Base-by-base conservation (phyloP, 164 flowering plant species). In the Vitis cinerea region DNA sequence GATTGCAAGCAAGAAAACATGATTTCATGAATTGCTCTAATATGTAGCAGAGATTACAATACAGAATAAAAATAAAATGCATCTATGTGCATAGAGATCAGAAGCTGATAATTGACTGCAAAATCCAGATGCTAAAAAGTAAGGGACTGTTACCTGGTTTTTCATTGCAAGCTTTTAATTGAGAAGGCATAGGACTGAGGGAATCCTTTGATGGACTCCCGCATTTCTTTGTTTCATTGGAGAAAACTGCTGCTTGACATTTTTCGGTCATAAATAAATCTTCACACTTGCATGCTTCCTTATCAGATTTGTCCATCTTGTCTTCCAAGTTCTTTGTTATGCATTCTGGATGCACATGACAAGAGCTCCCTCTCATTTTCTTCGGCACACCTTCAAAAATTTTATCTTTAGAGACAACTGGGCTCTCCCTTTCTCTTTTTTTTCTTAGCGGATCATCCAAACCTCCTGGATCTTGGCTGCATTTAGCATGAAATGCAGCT, bases 351-450 rank as follows among this genome's bases (percentile, higher is more conserved):
- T 55, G 44, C 30, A 58, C 54, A 10, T 72, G 69, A 49, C 69
- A 64, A 57, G 68, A 63, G 65, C 56, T 65, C 31, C 71, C 71
- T 68, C 76, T 81, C 63, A 59, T 68, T 75, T 74, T 82, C 68
- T 79, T 77, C 9, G 69, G 69, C 54, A 71, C 69, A 52, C 69
- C 71, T 66, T 74, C 75, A 65, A 57, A 37, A 44, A 27, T 53
- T 60, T 16, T 60, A 64, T 72, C 75, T 14, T 64, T 68, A 6
- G 64, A 71, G 7, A 51, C 61, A 67, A 49, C 72, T 10, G 47
- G 73, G 19, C 69, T 75, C 50, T 71, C 84, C 71, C 84, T 79
- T 16, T 70, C 82, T 72, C 87, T 80, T 72, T 77, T 85, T 48
- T 70, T 71, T 19, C 71, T 64, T 54, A 47, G 5, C 73, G 2